Conservation (phyloP, 2,329 filamentous ascomycete species). For the Hypocreales sp. region DNA sequence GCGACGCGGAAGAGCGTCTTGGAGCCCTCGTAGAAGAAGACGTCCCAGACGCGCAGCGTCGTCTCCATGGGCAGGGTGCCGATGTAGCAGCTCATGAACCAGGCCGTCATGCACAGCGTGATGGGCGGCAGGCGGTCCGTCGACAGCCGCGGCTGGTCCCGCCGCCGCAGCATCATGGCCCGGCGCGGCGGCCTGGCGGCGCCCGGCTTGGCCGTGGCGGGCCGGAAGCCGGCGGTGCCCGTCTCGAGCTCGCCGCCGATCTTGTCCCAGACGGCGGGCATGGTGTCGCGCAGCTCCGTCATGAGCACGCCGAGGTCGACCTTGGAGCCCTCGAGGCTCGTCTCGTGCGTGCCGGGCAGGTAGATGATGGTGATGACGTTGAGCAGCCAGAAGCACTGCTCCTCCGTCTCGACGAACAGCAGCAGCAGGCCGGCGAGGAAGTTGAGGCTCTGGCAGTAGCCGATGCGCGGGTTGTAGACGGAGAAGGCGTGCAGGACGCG, state of each 20-base stretch:
- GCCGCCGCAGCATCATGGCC: conserved; percentile 24
- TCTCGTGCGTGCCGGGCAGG: conserved; percentile 81
- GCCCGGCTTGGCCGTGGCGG: conserved; percentile 17
- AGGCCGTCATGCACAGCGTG: conserved; percentile 81
- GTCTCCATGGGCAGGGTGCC: conserved; percentile 85
- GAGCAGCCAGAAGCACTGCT: conserved; percentile 83
- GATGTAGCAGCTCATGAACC: conserved; percentile 97
- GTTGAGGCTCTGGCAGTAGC: conserved; percentile 92
- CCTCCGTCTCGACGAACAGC: conserved; percentile 74
- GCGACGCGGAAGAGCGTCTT: conserved; percentile 90
- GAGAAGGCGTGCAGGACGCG: conserved; percentile 82
- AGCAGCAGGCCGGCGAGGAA: conserved; percentile 84
- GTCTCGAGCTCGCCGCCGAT: conserved; percentile 64
- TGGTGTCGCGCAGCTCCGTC: conserved; percentile 65
- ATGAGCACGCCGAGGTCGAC: conserved; percentile 90
- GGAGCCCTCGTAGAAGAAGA: conserved; percentile 89
- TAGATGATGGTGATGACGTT: conserved; percentile 84
- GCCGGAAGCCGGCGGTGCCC: conserved; percentile 18
- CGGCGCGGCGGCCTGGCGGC: no score
- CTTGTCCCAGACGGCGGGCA: conserved; percentile 75
- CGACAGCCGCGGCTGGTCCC: conserved; percentile 21
- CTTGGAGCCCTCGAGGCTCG: conserved; percentile 80
- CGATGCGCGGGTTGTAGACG: conserved; percentile 78
- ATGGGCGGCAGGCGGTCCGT: conserved; percentile 63
- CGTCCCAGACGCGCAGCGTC: conserved; percentile 85